Evolutionary conservation across 768 basidiomycete genomes (phyloP).

Genomic region (Russula abietina): DNA sequence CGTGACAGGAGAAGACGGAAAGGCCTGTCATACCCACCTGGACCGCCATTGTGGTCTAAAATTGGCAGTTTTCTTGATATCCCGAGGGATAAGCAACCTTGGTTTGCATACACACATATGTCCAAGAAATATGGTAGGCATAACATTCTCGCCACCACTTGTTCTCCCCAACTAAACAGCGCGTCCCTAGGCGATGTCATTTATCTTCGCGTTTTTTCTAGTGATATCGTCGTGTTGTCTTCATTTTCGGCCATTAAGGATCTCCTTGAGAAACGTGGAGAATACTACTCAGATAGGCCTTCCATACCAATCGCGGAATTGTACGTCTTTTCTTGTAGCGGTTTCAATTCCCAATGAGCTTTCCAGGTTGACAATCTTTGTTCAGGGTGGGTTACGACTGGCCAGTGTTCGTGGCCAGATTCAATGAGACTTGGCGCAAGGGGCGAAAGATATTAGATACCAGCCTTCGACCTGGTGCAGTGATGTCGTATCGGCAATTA

Average conservation of each 20-base stretch:
- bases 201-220: slow-evolving; percentile 1
- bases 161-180: not conserved
- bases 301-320: not conserved
- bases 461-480: too few relatives aligned
- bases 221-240: not conserved
- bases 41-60: not conserved
- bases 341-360: not conserved
- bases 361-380: too few relatives aligned
- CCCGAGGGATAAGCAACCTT: not conserved
- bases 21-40: slow-evolving; percentile 3
- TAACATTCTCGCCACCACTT: too few relatives aligned
- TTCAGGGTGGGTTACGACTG: not conserved
- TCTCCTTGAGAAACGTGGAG: slow-evolving; percentile 14
- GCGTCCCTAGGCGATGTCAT: slow-evolving; percentile 10
- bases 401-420: not conserved
- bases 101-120: not conserved
- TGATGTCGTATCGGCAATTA: too few relatives aligned
- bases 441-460: too few relatives aligned
- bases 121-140: slow-evolving; percentile 9
- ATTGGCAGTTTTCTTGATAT: slow-evolving; percentile 14
- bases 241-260: slow-evolving; percentile 6
- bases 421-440: not conserved
- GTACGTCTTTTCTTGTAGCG: not conserved
- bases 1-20: not conserved
- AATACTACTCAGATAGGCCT: not conserved